Base-by-base conservation (phyloP, 257 asterid genomes). In the Nicotiana noctiflora region DNA sequence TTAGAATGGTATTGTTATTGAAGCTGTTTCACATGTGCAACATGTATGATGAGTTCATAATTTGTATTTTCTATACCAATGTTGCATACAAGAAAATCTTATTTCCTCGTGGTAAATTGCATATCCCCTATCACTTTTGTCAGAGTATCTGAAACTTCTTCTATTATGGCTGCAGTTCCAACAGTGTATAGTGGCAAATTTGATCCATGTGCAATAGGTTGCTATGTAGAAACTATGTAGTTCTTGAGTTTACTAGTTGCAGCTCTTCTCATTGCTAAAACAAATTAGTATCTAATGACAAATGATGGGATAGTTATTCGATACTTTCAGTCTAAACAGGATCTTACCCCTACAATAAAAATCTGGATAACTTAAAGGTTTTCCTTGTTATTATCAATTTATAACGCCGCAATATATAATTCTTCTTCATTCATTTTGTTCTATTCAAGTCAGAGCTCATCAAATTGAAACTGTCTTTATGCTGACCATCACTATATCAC, bases 1-100 rank as follows among this genome's bases (percentile, higher is more conserved):
- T 63, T 91, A 67, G 89, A 53, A 10, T 2, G 6, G 78, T 49
- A 37, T 72, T 46, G 61, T 72, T 21, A 72, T 23, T 14, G 61
- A 72, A 46, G 23, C 37, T 49, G 34, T 49, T 23, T 52, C 60
- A 72, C 78, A 44, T 60, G 8, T 4, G 23, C 78, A 49, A 49
- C 23, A 46, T 72, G 61, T 72, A 49, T 49, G 61, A 46, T 49
- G 40, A 55, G 11, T 72, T 72, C 34, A 14, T 72, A 70, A 7
- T 70, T 70, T 70, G 77, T 44, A 49, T 9, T 21, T 72, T 72
- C 34, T 25, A 72, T 72, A 46, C 17, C 60, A 29, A 21, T 46
- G 60, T 18, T 72, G 78, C 61, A 19, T 37, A 46, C 61, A 34
- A 72, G 78, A 49, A 46, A 6, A 72, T 46, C 9, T 3, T 17